Evolutionary conservation across 495 filamentous ascomycete species (phyloP), one percentile per base, ranked within the genome.

Genomic region (Copromyces sp.): DNA sequence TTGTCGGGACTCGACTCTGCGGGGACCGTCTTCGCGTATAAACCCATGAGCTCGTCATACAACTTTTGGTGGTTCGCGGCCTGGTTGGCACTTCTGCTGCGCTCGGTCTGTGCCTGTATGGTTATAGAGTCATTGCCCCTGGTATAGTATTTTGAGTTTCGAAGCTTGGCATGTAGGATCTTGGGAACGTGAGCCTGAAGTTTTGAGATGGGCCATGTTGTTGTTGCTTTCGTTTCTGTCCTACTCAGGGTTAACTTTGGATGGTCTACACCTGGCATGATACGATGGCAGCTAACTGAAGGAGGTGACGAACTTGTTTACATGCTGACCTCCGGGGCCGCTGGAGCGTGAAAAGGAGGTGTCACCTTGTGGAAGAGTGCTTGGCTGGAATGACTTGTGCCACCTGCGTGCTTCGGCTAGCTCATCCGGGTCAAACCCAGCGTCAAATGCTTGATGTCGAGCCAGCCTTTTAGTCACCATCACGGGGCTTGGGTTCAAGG

Each of bases 251-350:
- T 74, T 20, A 78, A 69, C 42, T 39, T 39, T 39, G 5, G 68
- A 38, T 14, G 35, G 17, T 3, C 9, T 20, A 68, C 1, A 24
- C 45, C 11, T 17, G 42, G 44, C 75, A 24, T 74, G 79, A 78
- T 20, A 42, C 68, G 68, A 59, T 42, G 8, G 12, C 7, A 70
- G n/a, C 42, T 45, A n/a, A 9, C 69, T 17, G 37, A 9, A 68
- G 11, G 71, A 41, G 32, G 17, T 8, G 17, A 85, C 89, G 74
- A 84, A 98, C 95, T 97, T 98, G 82, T 99, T 99, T 61, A 95
- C 93, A 83, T 98, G 95, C 78, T 99, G 95, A 7, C 95, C 95
- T 24, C 95, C 95, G 11, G 95, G 92, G 0, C 95, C 95, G 71
- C 93, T 93, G n/a, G 95, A 94, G 35, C 94, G 87, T 73, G 92